phyloP scores from a whole-genome alignment of 495 filamentous ascomycete genomes.

The Penicillium canariense region DNA sequence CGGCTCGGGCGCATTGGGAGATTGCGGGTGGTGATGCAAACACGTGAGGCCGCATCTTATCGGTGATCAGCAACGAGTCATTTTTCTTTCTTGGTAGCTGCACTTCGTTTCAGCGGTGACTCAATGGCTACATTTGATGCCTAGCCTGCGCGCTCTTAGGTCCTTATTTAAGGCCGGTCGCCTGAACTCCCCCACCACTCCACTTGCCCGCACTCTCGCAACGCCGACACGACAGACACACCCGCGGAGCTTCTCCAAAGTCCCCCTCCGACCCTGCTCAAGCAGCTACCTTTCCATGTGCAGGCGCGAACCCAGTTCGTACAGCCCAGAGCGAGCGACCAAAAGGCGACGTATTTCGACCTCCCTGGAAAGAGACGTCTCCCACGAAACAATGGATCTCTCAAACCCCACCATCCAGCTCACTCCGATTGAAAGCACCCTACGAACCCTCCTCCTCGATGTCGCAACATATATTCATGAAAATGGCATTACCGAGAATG shows the following conservation, averaged over 20 bases:
- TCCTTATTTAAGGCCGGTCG: constrained; percentile 21
- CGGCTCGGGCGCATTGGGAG: constrained; percentile 14
- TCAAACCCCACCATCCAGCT: constrained; percentile 52
- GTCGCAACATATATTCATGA: constrained; percentile 66
- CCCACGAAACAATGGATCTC: constrained; percentile 23
- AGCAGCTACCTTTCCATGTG: constrained; percentile 31
- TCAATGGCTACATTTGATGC: constrained; percentile 28
- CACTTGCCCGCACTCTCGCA: constrained; percentile 18
- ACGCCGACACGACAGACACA: constrained; percentile 10
- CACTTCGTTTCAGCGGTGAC: neutral
- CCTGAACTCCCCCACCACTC: constrained; percentile 9
- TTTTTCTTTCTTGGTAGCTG: neutral
- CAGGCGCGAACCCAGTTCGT: constrained; percentile 17
- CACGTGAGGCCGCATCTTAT: constrained; percentile 30
- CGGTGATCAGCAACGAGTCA: constrained; percentile 21
- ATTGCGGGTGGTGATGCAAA: constrained; percentile 22
- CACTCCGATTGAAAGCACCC: constrained; percentile 62
- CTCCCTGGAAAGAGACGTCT: constrained; percentile 11
- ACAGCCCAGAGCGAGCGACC: constrained; percentile 24
- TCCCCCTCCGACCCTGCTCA: constrained; percentile 8
- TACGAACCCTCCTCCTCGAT: constrained; percentile 71
- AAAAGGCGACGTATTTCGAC: constrained; percentile 38
- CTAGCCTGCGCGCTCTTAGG: constrained; percentile 13
- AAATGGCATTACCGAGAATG: constrained; percentile 43
- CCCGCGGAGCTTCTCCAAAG: constrained; percentile 12